Evolutionary conservation across 345 rosid species (phyloP), one percentile per base, ranked within the genome.

Genomic region (Rhodamnia argentea): DNA sequence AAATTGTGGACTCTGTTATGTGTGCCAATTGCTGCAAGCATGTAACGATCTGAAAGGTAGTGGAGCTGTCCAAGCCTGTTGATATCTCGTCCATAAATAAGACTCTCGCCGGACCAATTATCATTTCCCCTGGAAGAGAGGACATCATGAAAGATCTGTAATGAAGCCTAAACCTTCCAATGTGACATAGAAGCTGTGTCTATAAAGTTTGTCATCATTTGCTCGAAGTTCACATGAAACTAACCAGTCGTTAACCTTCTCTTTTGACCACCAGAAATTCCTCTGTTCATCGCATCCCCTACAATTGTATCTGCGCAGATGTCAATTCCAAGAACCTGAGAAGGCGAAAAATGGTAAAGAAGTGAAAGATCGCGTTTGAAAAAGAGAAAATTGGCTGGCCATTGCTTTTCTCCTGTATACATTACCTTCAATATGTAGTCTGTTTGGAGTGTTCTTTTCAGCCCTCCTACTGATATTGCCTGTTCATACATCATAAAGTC

Each of bases 1-100:
- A 78, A 20, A 90, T 85, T 0, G 98, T 92, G 27, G 93, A 90
- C 10, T 91, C 89, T 6, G 90, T 89, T 82, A 94, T 92, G 88
- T 94, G 97, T n/a, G 93, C 89, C 50, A 92, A 83, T 84, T 96
- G 98, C 85, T 92, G 94, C 5, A 94, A 87, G 85, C 93, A 96
- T 55, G 91, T 92, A 62, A 92, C 89, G 40, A 96, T 94, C 88
- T 93, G 96, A 84, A 92, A 94, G 40, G 95, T 92, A 7, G 98
- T 95, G 37, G 97, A 93, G 87, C 93, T 95, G 91, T 94, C 96
- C 74, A 95, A 86, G 83, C 98, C 96, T 15, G 90, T 94, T 62
- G 97, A 92, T 84, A 95, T 95, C 87, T 93, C 98, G 85, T 95
- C 97, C 98, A 94, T 94, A 86, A 96, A 93, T 4, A 96, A 90